Evolutionary conservation across 2,329 filamentous ascomycete genomes (phyloP), one percentile per base, ranked within the genome.

Genomic region (Pseudogymnoascus sp.): DNA sequence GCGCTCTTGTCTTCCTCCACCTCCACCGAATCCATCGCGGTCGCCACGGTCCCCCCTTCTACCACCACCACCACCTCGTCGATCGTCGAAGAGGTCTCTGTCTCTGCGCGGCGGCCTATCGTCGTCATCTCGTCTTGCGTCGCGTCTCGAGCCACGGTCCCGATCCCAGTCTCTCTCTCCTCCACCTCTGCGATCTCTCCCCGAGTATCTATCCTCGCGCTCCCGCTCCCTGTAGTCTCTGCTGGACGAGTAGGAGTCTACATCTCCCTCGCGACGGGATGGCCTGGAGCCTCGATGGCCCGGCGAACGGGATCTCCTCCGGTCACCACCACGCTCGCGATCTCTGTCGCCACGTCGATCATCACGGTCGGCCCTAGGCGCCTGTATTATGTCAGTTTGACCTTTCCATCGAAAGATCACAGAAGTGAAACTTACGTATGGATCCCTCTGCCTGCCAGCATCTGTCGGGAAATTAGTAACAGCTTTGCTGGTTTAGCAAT

Each of bases 221-320:
- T 97, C 93, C 64, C 93, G 82, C 73, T 96, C 93, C 72, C 93
- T 85, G 74, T 96, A 95, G 77, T 88, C 92, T 68, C 93, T 88
- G 75, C 91, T 96, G 5, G 90, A 91, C 18, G 92, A 96, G 76
- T 97, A 97, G 61, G 89, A 86, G 75, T 97, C 91, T 73, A 85
- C 82, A 68, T 90, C 87, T 61, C 82, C 84, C 59, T 94, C 88
- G 68, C 88, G 88, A 68, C 90, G 86, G 67, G 80, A 77, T 62
- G 79, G 75, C 65, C 87, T 80, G 62, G 87, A 82, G 66, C 84
- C 79, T 70, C 83, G 82, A 71, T 90, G 86, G 69, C 89, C 86
- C 62, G 92, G 92, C 15, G 93, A 97, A 72, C 93, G 86, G 64
- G 92, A 96, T 66, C 93, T 88, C 75, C 91, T 83, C 70, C 87